These are phyloP conservation scores for Pseudonectria foliicola DNA, from an alignment of 2,329 filamentous ascomycete genomes.

Conservation along the genomic window DNA sequence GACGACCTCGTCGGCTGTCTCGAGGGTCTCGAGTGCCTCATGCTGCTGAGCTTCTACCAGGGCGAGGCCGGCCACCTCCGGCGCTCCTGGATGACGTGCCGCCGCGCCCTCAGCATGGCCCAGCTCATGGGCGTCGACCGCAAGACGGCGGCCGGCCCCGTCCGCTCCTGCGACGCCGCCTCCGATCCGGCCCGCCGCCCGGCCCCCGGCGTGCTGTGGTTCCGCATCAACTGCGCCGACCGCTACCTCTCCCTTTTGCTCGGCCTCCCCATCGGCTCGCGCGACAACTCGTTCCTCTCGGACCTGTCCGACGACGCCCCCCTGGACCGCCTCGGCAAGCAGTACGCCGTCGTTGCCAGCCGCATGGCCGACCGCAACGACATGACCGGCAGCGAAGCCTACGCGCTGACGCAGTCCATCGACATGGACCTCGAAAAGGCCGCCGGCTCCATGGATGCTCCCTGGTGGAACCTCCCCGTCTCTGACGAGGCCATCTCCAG, in stretches of 20 bases:
- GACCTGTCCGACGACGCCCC: slow-evolving; percentile 29
- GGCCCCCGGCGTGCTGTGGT: slow-evolving; percentile 34
- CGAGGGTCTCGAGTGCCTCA: slow-evolving; percentile 46
- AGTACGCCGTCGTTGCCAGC: slow-evolving; percentile 35
- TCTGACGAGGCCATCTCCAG: slow-evolving; percentile 18
- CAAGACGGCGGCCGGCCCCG: slow-evolving; percentile 22
- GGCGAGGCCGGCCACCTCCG: slow-evolving; percentile 47
- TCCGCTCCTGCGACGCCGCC: slow-evolving; percentile 31
- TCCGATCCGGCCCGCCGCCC: slow-evolving; percentile 24
- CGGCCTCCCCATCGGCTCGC: slow-evolving; percentile 38
- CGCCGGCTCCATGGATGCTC: slow-evolving; percentile 31
- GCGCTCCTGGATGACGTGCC: slow-evolving; percentile 45
- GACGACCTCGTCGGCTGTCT: slow-evolving; percentile 44
- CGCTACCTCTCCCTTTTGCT: slow-evolving; percentile 45
- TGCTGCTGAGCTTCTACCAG: slow-evolving; percentile 42
- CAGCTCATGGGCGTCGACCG: slow-evolving; percentile 44
- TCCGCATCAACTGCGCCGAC: slow-evolving; percentile 41
- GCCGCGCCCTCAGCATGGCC: slow-evolving; percentile 42
- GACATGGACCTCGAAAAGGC: slow-evolving; percentile 41
- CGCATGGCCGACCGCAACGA: slow-evolving; percentile 42
- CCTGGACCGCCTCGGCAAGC: slow-evolving; percentile 37
- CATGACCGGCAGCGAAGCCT: slow-evolving; percentile 27
- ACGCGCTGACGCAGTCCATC: slow-evolving; percentile 34
- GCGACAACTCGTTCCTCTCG: slow-evolving; percentile 32
- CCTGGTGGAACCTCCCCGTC: slow-evolving; percentile 43